A percentile compares a stretch with the other conserved stretches of the same genome.
These are phyloP conservation scores for Xylariaceae sp. DNA, from an alignment of 2,329 filamentous ascomycete species.

Conservation along the genomic window DNA sequence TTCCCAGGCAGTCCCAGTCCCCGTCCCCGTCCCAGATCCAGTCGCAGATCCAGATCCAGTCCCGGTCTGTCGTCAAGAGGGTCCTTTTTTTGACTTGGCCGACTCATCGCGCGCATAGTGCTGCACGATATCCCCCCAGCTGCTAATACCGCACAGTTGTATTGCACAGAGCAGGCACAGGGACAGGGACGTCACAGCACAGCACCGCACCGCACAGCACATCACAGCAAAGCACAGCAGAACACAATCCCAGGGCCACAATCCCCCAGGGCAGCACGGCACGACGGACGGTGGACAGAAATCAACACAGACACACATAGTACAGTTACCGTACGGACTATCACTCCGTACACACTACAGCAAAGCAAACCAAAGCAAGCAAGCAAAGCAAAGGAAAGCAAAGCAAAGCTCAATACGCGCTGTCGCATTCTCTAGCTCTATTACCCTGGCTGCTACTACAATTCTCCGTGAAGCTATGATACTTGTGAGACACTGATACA, in stretches of 20 bases:
- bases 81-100: constrained; percentile 15
- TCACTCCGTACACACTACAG: too few relatives aligned
- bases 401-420: constrained; percentile 16
- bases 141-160: constrained; percentile 1
- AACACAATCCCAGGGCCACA: background rate
- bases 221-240: constrained; percentile 11
- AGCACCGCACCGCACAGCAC: constrained; percentile 7
- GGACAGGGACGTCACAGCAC: constrained; percentile 5
- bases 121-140: constrained; percentile 1
- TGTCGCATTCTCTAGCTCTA: constrained; percentile 25
- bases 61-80: constrained; percentile 16
- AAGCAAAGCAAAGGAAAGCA: constrained; percentile 5
- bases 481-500: constrained; percentile 32
- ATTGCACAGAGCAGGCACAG: constrained; percentile 3
- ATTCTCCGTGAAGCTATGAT: constrained; percentile 29
- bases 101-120: constrained; percentile 12
- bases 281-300: constrained; percentile 1
- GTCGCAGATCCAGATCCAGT: constrained; percentile 11
- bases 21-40: constrained; percentile 4
- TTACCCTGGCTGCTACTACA: constrained; percentile 21
- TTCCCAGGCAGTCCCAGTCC: background rate
- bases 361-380: too few relatives aligned
- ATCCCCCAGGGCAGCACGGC: constrained; percentile 13
- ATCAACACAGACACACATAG: constrained; percentile 11
- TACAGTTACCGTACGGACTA: constrained; percentile 5